A percentile compares a stretch with the other conserved stretches of the same genome.
Conservation (phyloP, 1,284 basidiomycete species). For the Cerrena zonata region DNA sequence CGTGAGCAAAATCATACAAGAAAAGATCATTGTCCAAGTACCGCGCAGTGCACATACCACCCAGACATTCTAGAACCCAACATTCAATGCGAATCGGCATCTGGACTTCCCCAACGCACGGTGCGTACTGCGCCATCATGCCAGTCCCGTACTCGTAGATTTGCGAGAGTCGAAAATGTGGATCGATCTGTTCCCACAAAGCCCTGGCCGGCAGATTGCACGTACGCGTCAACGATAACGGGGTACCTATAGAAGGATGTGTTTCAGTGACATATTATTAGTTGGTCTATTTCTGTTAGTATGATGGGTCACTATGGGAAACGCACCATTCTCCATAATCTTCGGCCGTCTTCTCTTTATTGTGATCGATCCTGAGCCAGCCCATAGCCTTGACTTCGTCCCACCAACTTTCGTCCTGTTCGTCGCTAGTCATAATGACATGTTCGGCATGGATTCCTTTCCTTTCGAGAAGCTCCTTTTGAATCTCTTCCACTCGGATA, state of each 20-base stretch:
- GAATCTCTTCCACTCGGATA: constrained; percentile 34
- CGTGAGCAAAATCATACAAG: too few species aligned
- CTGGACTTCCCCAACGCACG: constrained; percentile 46
- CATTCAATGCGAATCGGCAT: constrained; percentile 23
- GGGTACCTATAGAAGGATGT: constrained; percentile 54
- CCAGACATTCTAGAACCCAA: not conserved
- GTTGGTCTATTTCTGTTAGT: not conserved
- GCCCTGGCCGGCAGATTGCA: constrained; percentile 55
- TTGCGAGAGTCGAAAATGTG: constrained; percentile 61
- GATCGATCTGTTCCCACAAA: constrained; percentile 64
- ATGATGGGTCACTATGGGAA: too few species aligned
- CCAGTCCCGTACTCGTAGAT: constrained; percentile 58
- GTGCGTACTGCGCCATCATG: constrained; percentile 42
- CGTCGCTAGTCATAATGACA: constrained; percentile 69
- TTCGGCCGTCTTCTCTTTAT: constrained; percentile 37
- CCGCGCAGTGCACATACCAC: not conserved
- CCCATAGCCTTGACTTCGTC: constrained; percentile 47
- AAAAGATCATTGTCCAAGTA: too few species aligned
- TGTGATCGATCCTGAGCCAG: constrained; percentile 54
- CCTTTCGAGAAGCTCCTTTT: constrained; percentile 34
- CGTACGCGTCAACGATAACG: constrained; percentile 58
- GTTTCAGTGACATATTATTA: too few species aligned
- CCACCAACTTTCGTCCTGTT: constrained; percentile 61
- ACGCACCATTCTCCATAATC: constrained; percentile 51
- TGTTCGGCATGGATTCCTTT: constrained; percentile 37